Conservation (phyloP, 2,329 filamentous ascomycete genomes). For the Epichloe brachyelytri region DNA sequence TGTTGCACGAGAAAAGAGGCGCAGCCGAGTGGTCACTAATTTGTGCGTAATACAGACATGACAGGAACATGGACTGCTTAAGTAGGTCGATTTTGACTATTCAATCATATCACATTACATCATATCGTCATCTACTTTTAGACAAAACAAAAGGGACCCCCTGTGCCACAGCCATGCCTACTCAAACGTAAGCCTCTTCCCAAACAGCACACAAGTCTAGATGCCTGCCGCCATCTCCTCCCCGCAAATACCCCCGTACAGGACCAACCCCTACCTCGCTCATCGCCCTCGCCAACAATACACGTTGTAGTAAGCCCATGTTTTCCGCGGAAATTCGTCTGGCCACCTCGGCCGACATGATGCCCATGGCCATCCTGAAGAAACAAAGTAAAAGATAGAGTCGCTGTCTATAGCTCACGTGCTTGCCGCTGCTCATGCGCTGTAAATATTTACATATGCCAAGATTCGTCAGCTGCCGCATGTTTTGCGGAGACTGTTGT, state of each 20-base stretch:
- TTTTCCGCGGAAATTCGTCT: not conserved
- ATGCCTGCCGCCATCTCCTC: not conserved
- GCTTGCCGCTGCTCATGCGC: not conserved
- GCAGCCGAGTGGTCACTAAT: too few species aligned
- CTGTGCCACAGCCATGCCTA: not conserved
- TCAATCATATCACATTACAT: constrained; percentile 1
- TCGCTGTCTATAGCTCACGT: not conserved
- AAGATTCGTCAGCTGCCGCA: not conserved
- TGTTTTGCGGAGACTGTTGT: not conserved
- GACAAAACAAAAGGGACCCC: too few species aligned
- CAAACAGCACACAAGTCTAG: not conserved
- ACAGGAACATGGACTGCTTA: not conserved
- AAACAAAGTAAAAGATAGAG: not conserved
- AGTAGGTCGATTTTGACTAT: not conserved
- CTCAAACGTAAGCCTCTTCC: not conserved
- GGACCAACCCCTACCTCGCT: not conserved
- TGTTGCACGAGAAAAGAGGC: too few species aligned
- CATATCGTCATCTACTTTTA: constrained; percentile 3
- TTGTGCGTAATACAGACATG: too few species aligned
- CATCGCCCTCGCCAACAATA: not conserved
- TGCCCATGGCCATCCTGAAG: not conserved
- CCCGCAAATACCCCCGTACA: not conserved
- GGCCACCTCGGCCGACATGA: not conserved
- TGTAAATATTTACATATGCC: not conserved
- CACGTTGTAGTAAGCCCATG: not conserved